Evolutionary conservation across 371 early-diverging fungal genomes (phyloP), one percentile per base, ranked within the genome.

Genomic region (Dentiscutata heterogama): DNA sequence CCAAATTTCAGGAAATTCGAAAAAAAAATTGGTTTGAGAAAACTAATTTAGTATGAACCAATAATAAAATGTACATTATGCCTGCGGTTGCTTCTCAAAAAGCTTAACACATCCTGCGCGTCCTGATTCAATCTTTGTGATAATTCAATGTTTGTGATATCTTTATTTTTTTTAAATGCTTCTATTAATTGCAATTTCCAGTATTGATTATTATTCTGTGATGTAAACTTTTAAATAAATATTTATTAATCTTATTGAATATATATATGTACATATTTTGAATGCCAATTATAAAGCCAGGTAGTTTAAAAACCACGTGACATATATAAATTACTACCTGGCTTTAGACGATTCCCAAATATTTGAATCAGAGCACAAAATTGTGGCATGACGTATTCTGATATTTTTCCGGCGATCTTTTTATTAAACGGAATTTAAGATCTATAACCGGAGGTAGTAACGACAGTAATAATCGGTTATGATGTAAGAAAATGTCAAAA

Each of bases 41-140:
- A 22, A 63, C 20, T 31, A 20, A 31, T 31, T 10, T 16, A 20
- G 22, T 8, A 65, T 63, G 4, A 63, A 63, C 10, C 29, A 70
- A 68, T 39, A 67, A 3, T 13, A 27, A 20, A n/a, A 22, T 46
- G 7, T 70, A 70, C 70, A 70, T 70, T 22, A 13, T 42, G 42
- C 13, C 22, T 74, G 22, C 56, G 74, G 25, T 29, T 74, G 35
- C 74, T 74, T 58, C 20, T 74, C 42, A 74, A 58, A n/a, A 53
- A 74, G 16, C 56, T 20, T 58, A 74, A 74, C 20, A 74, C 3
- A 58, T 74, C 74, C 10, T 56, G 25, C 11, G 74, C 74, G 18
- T 74, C 51, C 50, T 74, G 16, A 0, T 31, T 51, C 22, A 51
- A 53, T 22, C n/a, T 50, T 42, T 72, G 18, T 27, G 42, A 14